Conservation (phyloP, 2,329 filamentous ascomycete species). For the Blumeria hordei region DNA sequence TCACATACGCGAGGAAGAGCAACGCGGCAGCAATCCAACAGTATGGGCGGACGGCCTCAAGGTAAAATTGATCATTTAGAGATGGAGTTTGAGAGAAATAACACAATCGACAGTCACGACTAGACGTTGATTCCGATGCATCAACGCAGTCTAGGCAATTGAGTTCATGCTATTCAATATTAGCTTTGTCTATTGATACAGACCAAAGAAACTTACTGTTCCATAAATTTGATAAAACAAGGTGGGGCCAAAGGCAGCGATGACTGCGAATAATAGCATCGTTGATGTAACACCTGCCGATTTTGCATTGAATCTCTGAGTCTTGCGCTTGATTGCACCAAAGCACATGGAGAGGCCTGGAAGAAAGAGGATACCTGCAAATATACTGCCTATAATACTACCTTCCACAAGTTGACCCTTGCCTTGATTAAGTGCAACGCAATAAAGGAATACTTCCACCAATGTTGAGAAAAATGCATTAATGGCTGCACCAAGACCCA, state of each 20-base stretch:
- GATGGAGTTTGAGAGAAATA: slow-evolving; percentile 79
- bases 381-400: slow-evolving; percentile 92
- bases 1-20: slow-evolving; percentile 78
- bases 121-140: slow-evolving; percentile 16
- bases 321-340: slow-evolving; percentile 91
- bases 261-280: slow-evolving; percentile 89
- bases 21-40: slow-evolving; percentile 70
- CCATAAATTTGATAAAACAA: slow-evolving; percentile 98
- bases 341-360: slow-evolving; percentile 97
- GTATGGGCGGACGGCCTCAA: slow-evolving; percentile 76
- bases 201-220: slow-evolving; percentile 29
- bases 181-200: neutral
- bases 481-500: slow-evolving; percentile 89
- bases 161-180: slow-evolving; percentile 47
- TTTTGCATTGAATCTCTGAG: slow-evolving; percentile 89
- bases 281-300: slow-evolving; percentile 93
- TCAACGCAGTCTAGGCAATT: slow-evolving; percentile 49
- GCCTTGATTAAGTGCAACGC: slow-evolving; percentile 73
- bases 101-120: slow-evolving; percentile 67
- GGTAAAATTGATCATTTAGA: slow-evolving; percentile 68
- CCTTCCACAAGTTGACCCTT: slow-evolving; percentile 87
- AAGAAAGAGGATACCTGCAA: slow-evolving; percentile 83
- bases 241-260: slow-evolving; percentile 85
- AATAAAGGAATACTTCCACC: slow-evolving; percentile 95
- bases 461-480: slow-evolving; percentile 97